Base-by-base conservation (phyloP, 2,329 filamentous ascomycete species). In the Lasiodiplodia sp. region DNA sequence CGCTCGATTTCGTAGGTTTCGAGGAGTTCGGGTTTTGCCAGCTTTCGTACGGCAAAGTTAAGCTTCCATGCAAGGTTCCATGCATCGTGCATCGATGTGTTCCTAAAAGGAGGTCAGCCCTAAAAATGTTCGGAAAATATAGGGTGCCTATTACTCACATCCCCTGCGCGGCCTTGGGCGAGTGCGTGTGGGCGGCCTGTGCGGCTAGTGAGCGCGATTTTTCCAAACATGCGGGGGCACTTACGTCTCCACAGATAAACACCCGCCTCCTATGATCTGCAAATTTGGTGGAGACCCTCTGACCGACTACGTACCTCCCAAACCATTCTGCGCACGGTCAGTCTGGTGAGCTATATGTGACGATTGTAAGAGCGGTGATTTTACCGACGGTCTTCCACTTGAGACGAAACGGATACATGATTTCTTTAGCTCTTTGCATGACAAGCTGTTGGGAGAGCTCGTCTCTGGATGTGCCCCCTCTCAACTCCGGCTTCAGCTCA, bases 361-460 rank as follows among this genome's bases (percentile, higher is more conserved):
- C 11, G 14, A n/a, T 21, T 21, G 44, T 14, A n/a, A 14, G 34
- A 28, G 38, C 12, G 49, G 71, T 47, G 4, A 56, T 69, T 73
- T 69, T 70, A 77, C 77, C 78, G 34, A 83, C 77, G 18, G 69
- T 78, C 60, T 75, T 81, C 82, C 83, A 85, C 38, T 80, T 76
- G 1, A 86, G 70, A 8, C 72, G 72, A 67, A 82, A 86, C 0
- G 84, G 84, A 12, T 77, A 71, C 74, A 86, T 77, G 25, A 84
- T 84, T 23, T 81, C 75, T 64, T 76, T 78, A 8, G 89, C 89
- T 56, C 88, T 86, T 72, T 86, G 84, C 85, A 92, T 92, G 58
- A 93, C 89, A 72, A 91, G 92, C 34, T 91, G 86, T 71, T 91
- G 86, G 5, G 87, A 85, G 4, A 76, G 75, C 21, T 75, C 73